Percentiles rank a stretch among this genome's conserved stretches.
phyloP scores from a whole-genome alignment of 163 green algal species.

The Scenedesmus sp. region DNA sequence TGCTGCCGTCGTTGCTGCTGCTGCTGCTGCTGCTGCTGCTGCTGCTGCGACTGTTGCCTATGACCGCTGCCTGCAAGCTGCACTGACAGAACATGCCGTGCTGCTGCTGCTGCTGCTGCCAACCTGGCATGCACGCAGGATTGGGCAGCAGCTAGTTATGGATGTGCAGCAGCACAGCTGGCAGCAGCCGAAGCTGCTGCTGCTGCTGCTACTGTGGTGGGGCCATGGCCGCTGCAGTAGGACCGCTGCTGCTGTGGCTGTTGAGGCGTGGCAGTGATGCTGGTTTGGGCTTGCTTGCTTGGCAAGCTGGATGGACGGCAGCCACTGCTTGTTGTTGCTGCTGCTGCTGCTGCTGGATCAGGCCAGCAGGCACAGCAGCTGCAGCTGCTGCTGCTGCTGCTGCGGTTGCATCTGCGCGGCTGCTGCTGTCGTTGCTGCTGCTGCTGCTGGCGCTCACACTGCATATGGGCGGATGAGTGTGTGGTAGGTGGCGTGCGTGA shows the following conservation, averaged over 20 bases:
- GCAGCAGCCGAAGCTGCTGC: neutral
- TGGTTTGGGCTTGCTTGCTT: neutral
- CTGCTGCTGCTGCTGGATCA: neutral
- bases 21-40: neutral
- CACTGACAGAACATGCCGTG: no score
- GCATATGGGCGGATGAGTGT: conserved; percentile 3
- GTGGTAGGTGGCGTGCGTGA: conserved; percentile 9
- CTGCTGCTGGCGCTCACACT: neutral
- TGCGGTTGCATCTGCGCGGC: neutral
- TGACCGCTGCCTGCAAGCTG: no score
- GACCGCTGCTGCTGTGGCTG: neutral
- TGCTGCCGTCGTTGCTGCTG: no score
- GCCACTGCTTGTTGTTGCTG: neutral
- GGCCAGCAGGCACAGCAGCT: neutral
- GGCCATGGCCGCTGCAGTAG: neutral
- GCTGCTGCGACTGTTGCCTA: no score
- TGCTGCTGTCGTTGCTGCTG: neutral
- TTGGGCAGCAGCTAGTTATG: neutral
- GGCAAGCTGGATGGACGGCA: neutral
- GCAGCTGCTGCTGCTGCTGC: neutral
- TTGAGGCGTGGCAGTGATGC: neutral
- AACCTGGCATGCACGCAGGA: neutral
- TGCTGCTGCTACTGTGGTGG: neutral
- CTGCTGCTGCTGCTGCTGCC: neutral
- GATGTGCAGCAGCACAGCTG: no score